These are phyloP conservation scores for Chrysanthemum makinoi DNA, from an alignment of 129 eudicot species.

Conservation along the genomic window DNA sequence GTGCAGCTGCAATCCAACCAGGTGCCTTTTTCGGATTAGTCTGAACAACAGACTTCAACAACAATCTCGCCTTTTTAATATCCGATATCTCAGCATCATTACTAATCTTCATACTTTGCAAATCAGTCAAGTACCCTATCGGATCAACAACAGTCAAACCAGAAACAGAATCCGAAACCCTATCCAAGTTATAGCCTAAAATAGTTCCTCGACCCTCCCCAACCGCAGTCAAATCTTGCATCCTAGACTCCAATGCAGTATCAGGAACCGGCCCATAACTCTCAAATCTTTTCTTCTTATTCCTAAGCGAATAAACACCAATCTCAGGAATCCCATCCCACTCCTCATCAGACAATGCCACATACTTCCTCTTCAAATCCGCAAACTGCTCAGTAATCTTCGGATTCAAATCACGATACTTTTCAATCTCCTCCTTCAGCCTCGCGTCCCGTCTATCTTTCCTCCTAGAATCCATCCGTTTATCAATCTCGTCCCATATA, in stretches of 20 bases:
- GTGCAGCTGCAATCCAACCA: constrained; percentile 96
- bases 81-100: constrained; percentile 95
- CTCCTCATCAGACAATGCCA: constrained; percentile 54
- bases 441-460: constrained; percentile 90
- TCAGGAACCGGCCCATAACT: constrained; percentile 90
- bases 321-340: constrained; percentile 94
- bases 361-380: constrained; percentile 73
- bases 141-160: constrained; percentile 90
- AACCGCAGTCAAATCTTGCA: constrained; percentile 45
- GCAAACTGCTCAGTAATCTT: constrained; percentile 94
- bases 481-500: constrained; percentile 79
- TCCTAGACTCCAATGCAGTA: constrained; percentile 84
- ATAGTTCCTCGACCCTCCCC: constrained; percentile 96
- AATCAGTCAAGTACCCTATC: constrained; percentile 85
- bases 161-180: constrained; percentile 83
- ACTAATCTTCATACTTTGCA: constrained; percentile 89
- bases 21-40: constrained; percentile 87
- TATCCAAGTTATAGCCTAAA: constrained; percentile 72
- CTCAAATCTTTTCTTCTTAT: constrained; percentile 90
- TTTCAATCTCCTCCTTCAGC: constrained; percentile 81
- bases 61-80: constrained; percentile 76
- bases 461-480: constrained; percentile 85
- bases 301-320: constrained; percentile 85
- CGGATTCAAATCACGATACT: constrained; percentile 75
- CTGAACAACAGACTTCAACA: constrained; percentile 82